These are phyloP conservation scores for Penicillium sp. DNA, from an alignment of 2,329 filamentous ascomycete species.

Conservation along the genomic window DNA sequence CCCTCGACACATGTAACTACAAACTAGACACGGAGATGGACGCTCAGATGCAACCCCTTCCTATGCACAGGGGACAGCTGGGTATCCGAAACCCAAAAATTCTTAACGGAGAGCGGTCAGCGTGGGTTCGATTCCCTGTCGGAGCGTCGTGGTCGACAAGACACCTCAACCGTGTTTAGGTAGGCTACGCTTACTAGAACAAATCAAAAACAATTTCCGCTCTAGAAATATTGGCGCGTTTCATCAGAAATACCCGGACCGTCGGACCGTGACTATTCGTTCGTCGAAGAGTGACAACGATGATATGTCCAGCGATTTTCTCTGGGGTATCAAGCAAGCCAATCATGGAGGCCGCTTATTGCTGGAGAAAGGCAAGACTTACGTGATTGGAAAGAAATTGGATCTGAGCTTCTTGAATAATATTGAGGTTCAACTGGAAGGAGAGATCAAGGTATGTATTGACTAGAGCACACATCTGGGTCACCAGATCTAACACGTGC, in stretches of 20 bases:
- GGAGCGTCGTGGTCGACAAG: too few relatives aligned
- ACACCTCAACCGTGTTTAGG: too few relatives aligned
- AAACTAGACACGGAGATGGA: too few relatives aligned
- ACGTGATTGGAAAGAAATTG: slow-evolving; percentile 60
- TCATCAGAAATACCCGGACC: slow-evolving; percentile 30
- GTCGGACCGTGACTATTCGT: slow-evolving; percentile 53
- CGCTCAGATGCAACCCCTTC: too few relatives aligned
- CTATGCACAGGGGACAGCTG: too few relatives aligned
- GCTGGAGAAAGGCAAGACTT: slow-evolving; percentile 55
- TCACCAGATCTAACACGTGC: slow-evolving; percentile 3
- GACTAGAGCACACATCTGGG: neutral
- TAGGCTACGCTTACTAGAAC: too few relatives aligned
- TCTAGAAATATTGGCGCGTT: slow-evolving; percentile 28
- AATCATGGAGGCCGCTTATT: slow-evolving; percentile 61
- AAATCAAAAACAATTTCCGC: too few relatives aligned
- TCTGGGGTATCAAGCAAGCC: slow-evolving; percentile 55
- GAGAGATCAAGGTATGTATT: slow-evolving; percentile 50
- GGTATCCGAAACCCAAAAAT: too few relatives aligned
- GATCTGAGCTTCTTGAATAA: slow-evolving; percentile 60
- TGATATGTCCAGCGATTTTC: slow-evolving; percentile 58
- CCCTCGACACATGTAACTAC: too few relatives aligned
- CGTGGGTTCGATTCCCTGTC: too few relatives aligned
- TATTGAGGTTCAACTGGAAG: slow-evolving; percentile 60
- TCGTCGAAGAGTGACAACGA: slow-evolving; percentile 56
- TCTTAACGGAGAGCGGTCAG: too few relatives aligned